phyloP scores from a whole-genome alignment of 164 flowering plant species.

The Liquidambar formosana region DNA sequence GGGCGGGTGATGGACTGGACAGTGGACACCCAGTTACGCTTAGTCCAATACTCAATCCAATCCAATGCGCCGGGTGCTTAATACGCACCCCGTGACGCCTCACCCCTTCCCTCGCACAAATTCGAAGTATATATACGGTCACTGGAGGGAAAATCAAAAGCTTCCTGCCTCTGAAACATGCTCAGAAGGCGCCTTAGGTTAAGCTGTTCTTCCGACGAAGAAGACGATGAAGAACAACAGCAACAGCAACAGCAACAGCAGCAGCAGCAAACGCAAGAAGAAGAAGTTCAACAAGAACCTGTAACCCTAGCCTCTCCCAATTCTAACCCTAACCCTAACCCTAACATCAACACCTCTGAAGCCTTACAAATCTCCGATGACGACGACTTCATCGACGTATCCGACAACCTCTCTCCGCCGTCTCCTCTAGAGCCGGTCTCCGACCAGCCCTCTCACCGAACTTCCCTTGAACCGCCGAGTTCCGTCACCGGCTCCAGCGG shows the following conservation, averaged over 20 bases:
- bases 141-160: conserved; percentile 9
- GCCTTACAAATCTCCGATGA: conserved; percentile 56
- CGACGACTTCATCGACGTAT: conserved; percentile 53
- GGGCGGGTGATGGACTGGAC: too few relatives aligned
- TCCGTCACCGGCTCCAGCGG: neutral
- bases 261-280: neutral
- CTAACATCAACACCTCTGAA: too few relatives aligned
- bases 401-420: conserved; percentile 43
- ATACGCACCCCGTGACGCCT: neutral
- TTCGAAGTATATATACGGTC: neutral
- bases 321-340: conserved; percentile 18
- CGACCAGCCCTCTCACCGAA: conserved; percentile 5
- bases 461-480: neutral
- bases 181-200: conserved; percentile 50
- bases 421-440: conserved; percentile 20
- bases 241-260: conserved; percentile 12
- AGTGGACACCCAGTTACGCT: too few relatives aligned
- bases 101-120: neutral
- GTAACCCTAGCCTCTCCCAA: conserved; percentile 22
- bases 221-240: conserved; percentile 29
- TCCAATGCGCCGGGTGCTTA: neutral
- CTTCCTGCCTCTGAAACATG: conserved; percentile 28
- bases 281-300: conserved; percentile 2
- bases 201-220: conserved; percentile 50
- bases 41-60: too few relatives aligned